A percentile compares a stretch with the other conserved stretches of the same genome.
Evolutionary conservation across 1,284 basidiomycete species (phyloP).

Genomic region (Mycosarcoma mackinlayi): DNA sequence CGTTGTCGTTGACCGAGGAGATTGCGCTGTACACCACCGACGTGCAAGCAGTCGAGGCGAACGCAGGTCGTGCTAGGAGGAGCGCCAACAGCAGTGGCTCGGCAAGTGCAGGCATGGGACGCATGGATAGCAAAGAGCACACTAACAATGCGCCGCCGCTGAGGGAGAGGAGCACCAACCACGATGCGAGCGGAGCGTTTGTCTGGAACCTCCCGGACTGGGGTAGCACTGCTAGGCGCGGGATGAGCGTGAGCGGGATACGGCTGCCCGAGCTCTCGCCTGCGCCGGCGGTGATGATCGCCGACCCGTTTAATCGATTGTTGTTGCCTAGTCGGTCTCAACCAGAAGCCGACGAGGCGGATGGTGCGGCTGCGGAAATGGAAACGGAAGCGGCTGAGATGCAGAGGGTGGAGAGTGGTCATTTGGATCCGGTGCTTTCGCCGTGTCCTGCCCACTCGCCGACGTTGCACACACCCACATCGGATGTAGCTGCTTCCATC

Average conservation of each 20-base stretch:
- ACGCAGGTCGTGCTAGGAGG: slow-evolving; percentile 2
- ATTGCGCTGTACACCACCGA: slow-evolving; percentile 40
- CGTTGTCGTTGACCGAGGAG: slow-evolving; percentile 37
- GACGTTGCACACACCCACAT: neutral
- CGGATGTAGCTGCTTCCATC: slow-evolving; percentile 1
- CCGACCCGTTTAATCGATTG: slow-evolving; percentile 28
- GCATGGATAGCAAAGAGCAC: neutral
- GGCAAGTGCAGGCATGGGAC: neutral
- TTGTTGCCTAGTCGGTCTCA: too few species aligned
- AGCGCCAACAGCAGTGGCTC: slow-evolving; percentile 13
- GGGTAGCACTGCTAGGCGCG: neutral
- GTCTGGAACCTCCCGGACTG: slow-evolving; percentile 31
- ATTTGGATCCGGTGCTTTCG: slow-evolving; percentile 22
- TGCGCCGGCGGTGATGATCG: slow-evolving; percentile 28
- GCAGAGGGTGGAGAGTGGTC: slow-evolving; percentile 33
- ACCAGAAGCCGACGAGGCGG: neutral
- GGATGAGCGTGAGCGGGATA: neutral
- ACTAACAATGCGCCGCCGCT: too few species aligned
- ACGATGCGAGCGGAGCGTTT: slow-evolving; percentile 11
- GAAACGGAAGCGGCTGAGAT: too few species aligned
- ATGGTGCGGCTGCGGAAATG: too few species aligned
- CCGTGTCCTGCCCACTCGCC: neutral
- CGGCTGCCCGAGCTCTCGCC: slow-evolving; percentile 17
- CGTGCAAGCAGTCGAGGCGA: slow-evolving; percentile 12
- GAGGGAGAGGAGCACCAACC: too few species aligned